Base-by-base conservation (phyloP, 1,284 basidiomycete genomes). In the Ceratobasidium sp. region DNA sequence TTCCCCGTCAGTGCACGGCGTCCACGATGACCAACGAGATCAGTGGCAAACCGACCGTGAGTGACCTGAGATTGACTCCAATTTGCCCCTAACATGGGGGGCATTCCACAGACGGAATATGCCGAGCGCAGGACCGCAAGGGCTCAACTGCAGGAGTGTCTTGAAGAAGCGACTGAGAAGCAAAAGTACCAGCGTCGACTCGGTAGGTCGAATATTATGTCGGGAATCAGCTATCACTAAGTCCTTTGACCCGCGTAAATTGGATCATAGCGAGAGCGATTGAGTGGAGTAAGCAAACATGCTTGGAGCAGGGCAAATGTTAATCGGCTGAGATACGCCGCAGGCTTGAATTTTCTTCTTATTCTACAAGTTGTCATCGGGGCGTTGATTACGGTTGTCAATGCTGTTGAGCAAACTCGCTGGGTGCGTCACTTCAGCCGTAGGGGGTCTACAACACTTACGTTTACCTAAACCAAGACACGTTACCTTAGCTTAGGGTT, bases 321-420 rank as follows among this genome's bases (percentile, higher is more conserved):
- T 38, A 11, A 38, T 38, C 11, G 44, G 16, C 25, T 25, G 14
- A 49, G 21, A 5, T n/a, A 7, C 11, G 4, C 28, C 21, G 11
- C 28, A 63, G 61, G 61, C n/a, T 48, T 63, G 25, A 63, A 63
- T 30, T 63, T 63, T 18, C 18, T 49, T 49, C 61, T 63, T 30
- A 40, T 63, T n/a, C 28, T 63, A 7, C 61, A 63, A 33, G 44
- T 63, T 18, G n/a, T 46, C 3, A 30, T 63, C 7, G 44, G 46
- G 14, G 61, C 61, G 3, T 49, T 63, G 16, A 46, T 63, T 16
- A 63, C 61, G 21, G 33, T 63, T 33, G 44, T 63, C 16, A 30
- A 23, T 18, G 46, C 23, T 7, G 25, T 63, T 23, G 44, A 28
- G 33, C 61, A 42, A 51, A 63, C 14, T 2, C 44, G 49, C 49